phyloP scores from a whole-genome alignment of 2,329 filamentous ascomycete genomes.

The Cadophora sp. region DNA sequence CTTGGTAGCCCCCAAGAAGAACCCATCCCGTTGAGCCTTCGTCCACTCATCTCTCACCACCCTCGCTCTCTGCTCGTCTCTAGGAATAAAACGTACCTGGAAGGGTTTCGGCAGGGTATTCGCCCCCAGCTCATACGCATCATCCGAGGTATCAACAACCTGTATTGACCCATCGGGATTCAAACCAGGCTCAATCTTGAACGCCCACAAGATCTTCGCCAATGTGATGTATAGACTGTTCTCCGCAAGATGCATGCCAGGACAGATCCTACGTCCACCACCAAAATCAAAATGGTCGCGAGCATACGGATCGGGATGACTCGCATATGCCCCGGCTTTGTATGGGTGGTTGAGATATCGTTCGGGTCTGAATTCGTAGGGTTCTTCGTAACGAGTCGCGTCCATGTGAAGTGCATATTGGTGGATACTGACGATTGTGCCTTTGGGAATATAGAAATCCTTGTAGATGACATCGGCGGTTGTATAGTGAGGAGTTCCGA shows the following conservation, averaged over 20 bases:
- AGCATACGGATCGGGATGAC: slow-evolving; percentile 57
- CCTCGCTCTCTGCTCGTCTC: slow-evolving; percentile 30
- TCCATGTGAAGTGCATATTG: slow-evolving; percentile 50
- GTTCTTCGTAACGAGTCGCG: slow-evolving; percentile 53
- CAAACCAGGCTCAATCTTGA: slow-evolving; percentile 53
- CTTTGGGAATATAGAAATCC: slow-evolving; percentile 52
- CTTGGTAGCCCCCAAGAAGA: slow-evolving; percentile 42
- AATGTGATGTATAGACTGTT: slow-evolving; percentile 10
- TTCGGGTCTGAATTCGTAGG: slow-evolving; percentile 53
- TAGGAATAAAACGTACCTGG: slow-evolving; percentile 18
- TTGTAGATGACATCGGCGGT: slow-evolving; percentile 53
- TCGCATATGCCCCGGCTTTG: slow-evolving; percentile 45
- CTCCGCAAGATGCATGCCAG: slow-evolving; percentile 54
- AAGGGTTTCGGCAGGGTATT: slow-evolving; percentile 19
- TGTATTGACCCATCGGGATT: slow-evolving; percentile 46
- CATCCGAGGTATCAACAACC: slow-evolving; percentile 41
- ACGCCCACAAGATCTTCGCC: slow-evolving; percentile 26
- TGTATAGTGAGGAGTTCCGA: slow-evolving; percentile 46
- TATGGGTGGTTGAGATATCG: slow-evolving; percentile 51
- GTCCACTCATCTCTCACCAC: slow-evolving; percentile 41
- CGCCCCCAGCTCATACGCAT: slow-evolving; percentile 14
- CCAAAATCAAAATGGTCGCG: slow-evolving; percentile 47
- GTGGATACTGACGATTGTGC: slow-evolving; percentile 50
- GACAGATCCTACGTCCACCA: slow-evolving; percentile 56
- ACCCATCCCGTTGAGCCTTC: slow-evolving; percentile 43